Evolutionary conservation across 2,329 filamentous ascomycete genomes (phyloP), one percentile per base, ranked within the genome.

Genomic region (Trichoderma sp.): DNA sequence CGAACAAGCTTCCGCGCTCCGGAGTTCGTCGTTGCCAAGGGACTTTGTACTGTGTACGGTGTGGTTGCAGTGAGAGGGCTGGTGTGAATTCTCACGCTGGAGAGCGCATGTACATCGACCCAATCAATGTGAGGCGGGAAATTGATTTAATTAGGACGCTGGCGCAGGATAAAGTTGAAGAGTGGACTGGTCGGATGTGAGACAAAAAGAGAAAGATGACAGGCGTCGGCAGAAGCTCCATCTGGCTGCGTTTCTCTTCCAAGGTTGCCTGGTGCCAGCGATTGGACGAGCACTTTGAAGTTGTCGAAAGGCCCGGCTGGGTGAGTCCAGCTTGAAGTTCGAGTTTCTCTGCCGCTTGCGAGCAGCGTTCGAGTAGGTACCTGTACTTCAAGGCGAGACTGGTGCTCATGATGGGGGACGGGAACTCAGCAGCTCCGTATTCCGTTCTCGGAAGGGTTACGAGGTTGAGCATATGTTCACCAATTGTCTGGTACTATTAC

Each of bases 31-130:
- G 30, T 26, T 57, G 15, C 10, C 43, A 6, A 30, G 21, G 7
- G 26, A n/a, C n/a, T 48, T 44, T 44, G 43, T 59, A 14, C 34
- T 52, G 59, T 62, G 48, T 34, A 34, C 45, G 41, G 50, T 34
- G 59, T 62, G 48, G 59, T 62, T 62, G 41, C 59, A 62, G 48
- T 21, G 48, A 54, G 59, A 5, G n/a, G 43, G 43, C 39, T 17
- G 59, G 59, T 62, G 59, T 14, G 39, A 39, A 62, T 52, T 54
- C 39, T 21, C 21, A 28, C 45, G 12, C 15, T 59, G 48, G 34
- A n/a, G 26, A 51, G 56, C 30, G 21, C n/a, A 60, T 34, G 34
- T 30, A 17, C 12, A 26, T 44, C 17, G 39, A 45, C 55, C 26
- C 45, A 60, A 56, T 56, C 52, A 43, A 34, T 58, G 21, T 47